Conservation (phyloP, 345 rosid genomes). For the Hirschfeldia incana region DNA sequence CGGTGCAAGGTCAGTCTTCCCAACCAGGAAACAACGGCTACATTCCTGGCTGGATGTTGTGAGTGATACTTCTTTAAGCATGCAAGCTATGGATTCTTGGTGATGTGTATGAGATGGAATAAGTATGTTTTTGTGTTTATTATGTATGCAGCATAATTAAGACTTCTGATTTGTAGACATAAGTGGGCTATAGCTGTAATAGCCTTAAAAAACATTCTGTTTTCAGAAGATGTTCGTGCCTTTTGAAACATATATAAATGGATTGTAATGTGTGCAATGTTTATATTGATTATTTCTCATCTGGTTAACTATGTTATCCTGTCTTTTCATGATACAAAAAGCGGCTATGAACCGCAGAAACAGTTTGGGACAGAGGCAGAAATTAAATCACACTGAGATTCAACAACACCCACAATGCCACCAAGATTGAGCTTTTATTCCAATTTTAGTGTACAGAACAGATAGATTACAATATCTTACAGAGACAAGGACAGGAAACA, state of each 20-base stretch:
- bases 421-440: background rate
- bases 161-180: slow-evolving; percentile 24
- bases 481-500: background rate
- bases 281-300: background rate
- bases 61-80: slow-evolving; percentile 24
- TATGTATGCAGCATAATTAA: background rate
- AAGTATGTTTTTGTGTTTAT: background rate
- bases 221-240: slow-evolving; percentile 23
- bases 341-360: background rate
- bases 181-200: slow-evolving; percentile 22
- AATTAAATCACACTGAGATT: background rate
- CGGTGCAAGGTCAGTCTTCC: slow-evolving; percentile 43
- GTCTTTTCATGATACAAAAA: background rate
- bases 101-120: background rate
- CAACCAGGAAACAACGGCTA: slow-evolving; percentile 74
- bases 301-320: background rate
- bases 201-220: background rate
- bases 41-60: slow-evolving; percentile 98
- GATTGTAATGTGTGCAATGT: slow-evolving; percentile 16
- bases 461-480: slow-evolving; percentile 1
- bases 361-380: background rate
- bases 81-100: slow-evolving; percentile 1
- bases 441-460: background rate
- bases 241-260: slow-evolving; percentile 13
- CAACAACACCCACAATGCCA: background rate